phyloP scores from a whole-genome alignment of 768 basidiomycete genomes.

The Suillus variegatus region DNA sequence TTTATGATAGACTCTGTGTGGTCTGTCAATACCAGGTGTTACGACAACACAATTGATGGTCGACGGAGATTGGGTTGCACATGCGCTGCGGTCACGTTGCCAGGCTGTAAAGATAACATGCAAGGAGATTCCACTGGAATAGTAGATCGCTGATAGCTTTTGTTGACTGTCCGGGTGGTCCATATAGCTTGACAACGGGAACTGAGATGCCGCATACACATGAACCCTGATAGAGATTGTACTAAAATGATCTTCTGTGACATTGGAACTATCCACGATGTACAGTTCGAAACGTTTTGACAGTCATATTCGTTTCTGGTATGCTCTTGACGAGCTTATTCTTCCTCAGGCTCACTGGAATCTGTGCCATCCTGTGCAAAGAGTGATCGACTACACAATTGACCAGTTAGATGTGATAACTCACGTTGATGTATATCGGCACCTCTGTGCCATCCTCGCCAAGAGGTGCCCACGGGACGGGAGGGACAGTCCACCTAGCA shows the following conservation, averaged over 20 bases:
- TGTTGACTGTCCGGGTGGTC: not conserved
- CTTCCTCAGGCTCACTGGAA: not conserved
- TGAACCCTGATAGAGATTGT: not conserved
- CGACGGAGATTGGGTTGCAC: not conserved
- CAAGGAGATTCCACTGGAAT: constrained; percentile 23
- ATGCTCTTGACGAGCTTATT: not conserved
- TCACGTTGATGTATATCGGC: not conserved
- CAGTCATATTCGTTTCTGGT: not conserved
- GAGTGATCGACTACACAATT: not conserved
- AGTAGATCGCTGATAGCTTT: constrained; percentile 14
- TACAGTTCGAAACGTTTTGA: not conserved
- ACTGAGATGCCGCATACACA: not conserved
- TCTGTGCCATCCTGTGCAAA: not conserved
- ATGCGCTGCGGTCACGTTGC: not conserved
- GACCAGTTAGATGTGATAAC: not conserved
- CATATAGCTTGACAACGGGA: not conserved
- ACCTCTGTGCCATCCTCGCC: not conserved
- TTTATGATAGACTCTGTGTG: constrained; percentile 39
- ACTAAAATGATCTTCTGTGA: not conserved
- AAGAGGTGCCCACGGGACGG: constrained; percentile 2
- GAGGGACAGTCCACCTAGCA: not conserved
- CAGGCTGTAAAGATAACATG: constrained; percentile 18
- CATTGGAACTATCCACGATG: not conserved
- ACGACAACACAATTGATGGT: constrained; percentile 13
- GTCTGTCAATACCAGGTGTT: constrained; percentile 25